Evolutionary conservation across 1,139 yeast species (phyloP).

Genomic region (Candida sanyaensis): DNA sequence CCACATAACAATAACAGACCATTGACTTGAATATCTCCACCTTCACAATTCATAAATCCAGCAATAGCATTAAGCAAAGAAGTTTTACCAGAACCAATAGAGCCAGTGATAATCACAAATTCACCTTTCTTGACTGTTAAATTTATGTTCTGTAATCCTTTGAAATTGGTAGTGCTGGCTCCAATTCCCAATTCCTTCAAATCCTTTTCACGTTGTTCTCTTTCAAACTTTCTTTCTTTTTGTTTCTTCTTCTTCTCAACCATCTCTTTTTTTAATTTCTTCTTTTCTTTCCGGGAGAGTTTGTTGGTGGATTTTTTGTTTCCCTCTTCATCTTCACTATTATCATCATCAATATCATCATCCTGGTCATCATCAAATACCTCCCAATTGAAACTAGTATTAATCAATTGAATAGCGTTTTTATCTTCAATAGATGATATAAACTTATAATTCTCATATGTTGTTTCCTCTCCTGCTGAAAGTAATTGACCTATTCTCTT

Average conservation of each 20-base stretch:
- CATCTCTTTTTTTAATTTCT: conserved; percentile 9
- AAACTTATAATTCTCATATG: too few relatives aligned
- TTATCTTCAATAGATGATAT: conserved; percentile 17
- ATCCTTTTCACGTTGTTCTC: too few relatives aligned
- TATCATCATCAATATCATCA: too few relatives aligned
- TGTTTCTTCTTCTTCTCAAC: conserved; percentile 12
- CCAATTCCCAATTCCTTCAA: too few relatives aligned
- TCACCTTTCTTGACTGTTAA: conserved; percentile 45
- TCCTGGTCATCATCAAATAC: too few relatives aligned
- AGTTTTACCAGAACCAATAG: conserved; percentile 73
- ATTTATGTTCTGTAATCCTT: conserved; percentile 20
- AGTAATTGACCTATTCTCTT: conserved; percentile 59
- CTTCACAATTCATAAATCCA: conserved; percentile 52
- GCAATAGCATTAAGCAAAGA: conserved; percentile 56
- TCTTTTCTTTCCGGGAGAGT: conserved; percentile 24
- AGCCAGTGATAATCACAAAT: conserved; percentile 69
- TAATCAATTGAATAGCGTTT: conserved; percentile 26
- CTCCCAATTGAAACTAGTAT: conserved; percentile 74
- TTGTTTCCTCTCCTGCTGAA: conserved; percentile 29
- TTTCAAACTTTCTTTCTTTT: too few relatives aligned
- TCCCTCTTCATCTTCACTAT: too few relatives aligned
- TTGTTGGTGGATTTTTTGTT: too few relatives aligned
- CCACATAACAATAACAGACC: conserved; percentile 51
- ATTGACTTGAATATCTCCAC: conserved; percentile 40
- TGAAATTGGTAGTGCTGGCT: too few relatives aligned